phyloP scores from a whole-genome alignment of 148 eudicot species.

The Dysphania ambrosioides region DNA sequence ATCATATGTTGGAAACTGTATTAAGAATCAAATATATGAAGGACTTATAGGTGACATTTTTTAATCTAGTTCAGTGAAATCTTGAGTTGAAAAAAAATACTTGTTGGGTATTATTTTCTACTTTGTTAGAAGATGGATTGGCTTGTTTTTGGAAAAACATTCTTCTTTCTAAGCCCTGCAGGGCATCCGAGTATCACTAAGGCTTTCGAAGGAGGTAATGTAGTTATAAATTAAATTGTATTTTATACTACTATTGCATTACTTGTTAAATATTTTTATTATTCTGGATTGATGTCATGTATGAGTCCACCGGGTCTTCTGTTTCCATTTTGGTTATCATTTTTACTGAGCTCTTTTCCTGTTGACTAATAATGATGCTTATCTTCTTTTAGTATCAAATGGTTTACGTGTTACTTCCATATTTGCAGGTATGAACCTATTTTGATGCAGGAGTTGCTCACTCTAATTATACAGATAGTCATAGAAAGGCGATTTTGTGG shows the following conservation, averaged over 20 bases:
- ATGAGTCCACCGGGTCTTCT: background rate
- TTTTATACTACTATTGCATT: background rate
- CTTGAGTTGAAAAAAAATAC: background rate
- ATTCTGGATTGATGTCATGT: background rate
- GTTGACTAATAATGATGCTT: background rate
- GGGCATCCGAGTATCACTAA: background rate
- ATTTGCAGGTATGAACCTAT: constrained; percentile 78
- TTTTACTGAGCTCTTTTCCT: background rate
- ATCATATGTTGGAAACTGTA: background rate
- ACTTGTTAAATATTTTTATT: background rate
- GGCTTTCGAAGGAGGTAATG: background rate
- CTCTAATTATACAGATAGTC: constrained; percentile 75
- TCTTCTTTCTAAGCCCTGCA: background rate
- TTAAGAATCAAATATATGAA: too few species aligned
- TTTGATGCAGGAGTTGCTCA: constrained; percentile 81
- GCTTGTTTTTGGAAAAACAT: too few species aligned
- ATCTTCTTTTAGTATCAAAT: background rate
- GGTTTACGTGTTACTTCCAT: constrained; percentile 8
- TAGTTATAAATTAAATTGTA: background rate
- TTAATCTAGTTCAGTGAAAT: background rate
- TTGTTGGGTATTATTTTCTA: background rate
- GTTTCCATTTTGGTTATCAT: background rate
- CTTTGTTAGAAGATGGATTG: background rate
- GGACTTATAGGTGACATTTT: too few species aligned
- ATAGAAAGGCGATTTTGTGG: constrained; percentile 95